These are phyloP conservation scores for Kodamaea sagamina DNA, from an alignment of 805 yeast species.

Conservation along the genomic window DNA sequence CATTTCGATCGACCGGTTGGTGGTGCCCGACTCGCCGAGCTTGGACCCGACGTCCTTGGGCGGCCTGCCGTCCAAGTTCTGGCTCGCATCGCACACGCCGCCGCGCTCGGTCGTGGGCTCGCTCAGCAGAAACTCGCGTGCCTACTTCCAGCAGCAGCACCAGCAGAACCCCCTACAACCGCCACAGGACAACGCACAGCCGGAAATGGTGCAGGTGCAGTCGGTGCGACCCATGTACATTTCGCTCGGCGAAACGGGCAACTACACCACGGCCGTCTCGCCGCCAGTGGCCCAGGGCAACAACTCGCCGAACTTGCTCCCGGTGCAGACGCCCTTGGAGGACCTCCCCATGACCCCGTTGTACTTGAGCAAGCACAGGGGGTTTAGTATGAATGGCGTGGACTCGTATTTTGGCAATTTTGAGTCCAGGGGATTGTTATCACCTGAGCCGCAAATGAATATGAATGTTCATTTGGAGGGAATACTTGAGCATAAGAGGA, in stretches of 20 bases:
- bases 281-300: slow-evolving; percentile 10
- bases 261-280: slow-evolving; percentile 13
- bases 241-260: slow-evolving; percentile 10
- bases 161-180: slow-evolving; percentile 1
- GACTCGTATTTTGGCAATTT: slow-evolving; percentile 18
- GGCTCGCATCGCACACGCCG: slow-evolving; percentile 55
- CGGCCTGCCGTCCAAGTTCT: slow-evolving; percentile 57
- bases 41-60: slow-evolving; percentile 53
- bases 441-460: slow-evolving; percentile 9
- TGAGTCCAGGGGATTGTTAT: slow-evolving; percentile 7
- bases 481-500: slow-evolving; percentile 7
- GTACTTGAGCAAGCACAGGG: slow-evolving; percentile 11
- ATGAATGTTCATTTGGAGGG: slow-evolving; percentile 7
- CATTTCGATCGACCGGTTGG: slow-evolving; percentile 17
- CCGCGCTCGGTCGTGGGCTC: slow-evolving; percentile 39
- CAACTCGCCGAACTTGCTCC: slow-evolving; percentile 34
- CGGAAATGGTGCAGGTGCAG: not conserved
- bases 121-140: slow-evolving; percentile 21
- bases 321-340: slow-evolving; percentile 45
- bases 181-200: not conserved
- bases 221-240: slow-evolving; percentile 13
- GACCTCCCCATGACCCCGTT: slow-evolving; percentile 49
- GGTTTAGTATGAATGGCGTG: not conserved
- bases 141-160: slow-evolving; percentile 13
- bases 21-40: slow-evolving; percentile 53